phyloP scores from a whole-genome alignment of 2,329 filamentous ascomycete genomes.

The Alternaria sp. region DNA sequence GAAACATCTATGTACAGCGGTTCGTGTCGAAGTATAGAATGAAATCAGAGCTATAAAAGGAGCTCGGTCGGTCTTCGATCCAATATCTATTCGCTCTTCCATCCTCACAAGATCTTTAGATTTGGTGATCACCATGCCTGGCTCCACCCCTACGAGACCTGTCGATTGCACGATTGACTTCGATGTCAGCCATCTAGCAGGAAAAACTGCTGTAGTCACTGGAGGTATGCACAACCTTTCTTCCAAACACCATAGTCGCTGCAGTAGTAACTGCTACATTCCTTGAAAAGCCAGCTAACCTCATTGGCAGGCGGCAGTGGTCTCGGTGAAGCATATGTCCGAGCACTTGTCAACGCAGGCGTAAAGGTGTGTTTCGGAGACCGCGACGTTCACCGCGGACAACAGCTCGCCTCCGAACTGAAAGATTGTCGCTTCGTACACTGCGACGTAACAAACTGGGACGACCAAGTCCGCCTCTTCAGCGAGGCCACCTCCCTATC shows the following conservation, averaged over 20 bases:
- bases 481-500: background rate
- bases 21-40: background rate
- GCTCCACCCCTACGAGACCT: background rate
- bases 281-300: background rate
- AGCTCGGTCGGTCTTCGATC: background rate
- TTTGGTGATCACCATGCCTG: background rate
- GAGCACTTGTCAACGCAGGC: background rate
- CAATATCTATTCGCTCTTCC: background rate
- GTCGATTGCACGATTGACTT: background rate
- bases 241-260: background rate
- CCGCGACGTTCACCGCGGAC: background rate
- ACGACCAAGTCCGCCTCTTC: constrained; percentile 12
- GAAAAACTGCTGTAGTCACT: background rate
- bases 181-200: background rate
- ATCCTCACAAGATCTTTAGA: background rate
- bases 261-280: background rate
- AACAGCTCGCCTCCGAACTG: background rate
- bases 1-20: background rate
- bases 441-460: constrained; percentile 16
- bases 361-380: background rate
- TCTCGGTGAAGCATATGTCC: background rate
- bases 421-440: constrained; percentile 2
- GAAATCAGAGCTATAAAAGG: background rate
- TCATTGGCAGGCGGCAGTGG: background rate
- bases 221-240: background rate